Conservation (phyloP, 441 rosid species). For the Erodium trifolium region DNA sequence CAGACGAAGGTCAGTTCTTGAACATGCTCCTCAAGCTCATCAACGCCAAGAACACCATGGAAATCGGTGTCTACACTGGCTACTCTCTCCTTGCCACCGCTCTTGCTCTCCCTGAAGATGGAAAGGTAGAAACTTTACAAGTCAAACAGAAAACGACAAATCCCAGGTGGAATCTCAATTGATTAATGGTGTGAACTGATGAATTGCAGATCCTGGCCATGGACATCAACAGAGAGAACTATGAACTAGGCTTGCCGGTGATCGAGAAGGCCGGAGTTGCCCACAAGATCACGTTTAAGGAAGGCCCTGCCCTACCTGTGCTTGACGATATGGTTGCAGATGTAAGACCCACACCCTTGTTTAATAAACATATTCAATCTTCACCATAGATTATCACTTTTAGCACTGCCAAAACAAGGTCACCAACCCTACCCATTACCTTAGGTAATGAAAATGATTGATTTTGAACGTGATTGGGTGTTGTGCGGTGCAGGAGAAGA, state of each 20-base stretch:
- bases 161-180: background rate
- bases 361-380: too few species aligned
- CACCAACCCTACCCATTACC: background rate
- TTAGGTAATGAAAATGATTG: background rate
- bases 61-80: slow-evolving; percentile 96
- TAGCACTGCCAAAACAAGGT: background rate
- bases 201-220: slow-evolving; percentile 72
- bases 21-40: slow-evolving; percentile 74
- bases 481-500: slow-evolving; percentile 41
- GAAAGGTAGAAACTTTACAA: slow-evolving; percentile 43
- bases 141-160: background rate
- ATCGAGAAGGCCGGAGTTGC: slow-evolving; percentile 89
- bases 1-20: slow-evolving; percentile 89
- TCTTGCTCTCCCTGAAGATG: slow-evolving; percentile 93
- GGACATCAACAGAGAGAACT: slow-evolving; percentile 88
- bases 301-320: slow-evolving; percentile 93
- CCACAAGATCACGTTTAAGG: slow-evolving; percentile 81
- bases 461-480: slow-evolving; percentile 1
- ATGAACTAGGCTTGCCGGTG: slow-evolving; percentile 77
- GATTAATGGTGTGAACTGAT: background rate
- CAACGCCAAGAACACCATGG: slow-evolving; percentile 34
- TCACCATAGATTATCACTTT: background rate
- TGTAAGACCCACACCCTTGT: slow-evolving; percentile 32
- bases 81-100: slow-evolving; percentile 94
- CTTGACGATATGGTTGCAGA: slow-evolving; percentile 71